Base-by-base conservation (phyloP, 1,139 yeast genomes). In the Magnusiomyces clavatus region DNA sequence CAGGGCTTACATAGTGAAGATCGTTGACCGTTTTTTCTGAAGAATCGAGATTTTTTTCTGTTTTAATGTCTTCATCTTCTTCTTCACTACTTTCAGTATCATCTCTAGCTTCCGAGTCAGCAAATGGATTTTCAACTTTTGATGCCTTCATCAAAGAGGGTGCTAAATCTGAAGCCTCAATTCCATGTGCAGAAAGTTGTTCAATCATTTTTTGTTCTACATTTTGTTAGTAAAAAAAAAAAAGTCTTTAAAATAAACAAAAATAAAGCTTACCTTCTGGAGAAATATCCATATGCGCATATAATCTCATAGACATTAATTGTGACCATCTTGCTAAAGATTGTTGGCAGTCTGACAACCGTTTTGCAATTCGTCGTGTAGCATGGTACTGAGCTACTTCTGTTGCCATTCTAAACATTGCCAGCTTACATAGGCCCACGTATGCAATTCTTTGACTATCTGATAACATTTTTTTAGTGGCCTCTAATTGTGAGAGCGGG, bases 371-470 rank as follows among this genome's bases (percentile, higher is more conserved):
- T 35, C 74, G 76, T 0, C 82, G 71, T 3, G 81, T 76, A 31
- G 77, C 73, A 54, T 81, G 77, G 35, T 84, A 64, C 43, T 72
- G 72, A 0, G 95, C 92, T 55, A 89, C 67, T 11, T 81, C 82
- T 1, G 88, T 80, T 10, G 96, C 96, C 86, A 89, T 81, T 31
- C 85, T 87, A 40, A 84, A 86, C 51, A 83, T 77, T 6, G 86
- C 76, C 40, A 94, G 76, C 60, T 86, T 84, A 19, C 86, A 81
- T 12, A 92, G 75, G 0, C 97, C 98, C 5, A 86, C 85, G 63
- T 94, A 94, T 3, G 97, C 97, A 59, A 90, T 86, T 61, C 87
- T 83, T 64, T 94, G 97, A 19, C 84, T 75, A 29, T 88, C 97
- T 2, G 82, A 76, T 35, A 94, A 75, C 81, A 94, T 80, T 35